Evolutionary conservation across 1,284 basidiomycete species (phyloP).

Genomic region (Rhodotorula sp.): DNA sequence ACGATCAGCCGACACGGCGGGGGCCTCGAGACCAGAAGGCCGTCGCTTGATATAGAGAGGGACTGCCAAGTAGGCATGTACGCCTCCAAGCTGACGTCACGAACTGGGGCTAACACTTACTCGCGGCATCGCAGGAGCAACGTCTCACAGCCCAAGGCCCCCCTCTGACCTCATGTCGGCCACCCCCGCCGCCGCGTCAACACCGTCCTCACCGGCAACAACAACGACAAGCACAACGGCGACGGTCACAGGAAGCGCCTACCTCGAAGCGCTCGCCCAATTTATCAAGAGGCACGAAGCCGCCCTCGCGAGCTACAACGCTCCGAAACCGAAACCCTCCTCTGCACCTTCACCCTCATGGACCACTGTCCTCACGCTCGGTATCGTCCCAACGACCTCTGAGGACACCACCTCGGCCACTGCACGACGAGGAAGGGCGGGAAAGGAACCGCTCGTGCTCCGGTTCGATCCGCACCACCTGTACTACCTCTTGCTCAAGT

Average conservation of each 20-base stretch:
- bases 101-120: too few species aligned
- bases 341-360: constrained; percentile 26
- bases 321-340: constrained; percentile 7
- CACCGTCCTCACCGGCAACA: not conserved
- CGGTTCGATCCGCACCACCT: constrained; percentile 75
- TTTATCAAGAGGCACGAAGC: constrained; percentile 34
- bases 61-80: too few species aligned
- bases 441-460: constrained; percentile 55
- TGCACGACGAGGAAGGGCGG: not conserved
- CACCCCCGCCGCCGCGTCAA: not conserved
- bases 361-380: constrained; percentile 29
- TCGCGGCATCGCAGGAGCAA: too few species aligned
- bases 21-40: too few species aligned
- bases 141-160: not conserved
- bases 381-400: constrained; percentile 29
- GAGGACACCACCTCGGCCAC: not conserved
- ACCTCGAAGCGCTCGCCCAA: constrained; percentile 28
- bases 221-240: not conserved
- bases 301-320: constrained; percentile 35
- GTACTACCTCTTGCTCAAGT: constrained; percentile 80
- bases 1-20: too few species aligned
- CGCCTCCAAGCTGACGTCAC: too few species aligned
- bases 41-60: too few species aligned
- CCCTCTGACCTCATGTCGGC: not conserved
- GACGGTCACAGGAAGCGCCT: constrained; percentile 14